Evolutionary conservation across 1,139 yeast genomes (phyloP).

Genomic region (Debaryomycetaceae sp.): DNA sequence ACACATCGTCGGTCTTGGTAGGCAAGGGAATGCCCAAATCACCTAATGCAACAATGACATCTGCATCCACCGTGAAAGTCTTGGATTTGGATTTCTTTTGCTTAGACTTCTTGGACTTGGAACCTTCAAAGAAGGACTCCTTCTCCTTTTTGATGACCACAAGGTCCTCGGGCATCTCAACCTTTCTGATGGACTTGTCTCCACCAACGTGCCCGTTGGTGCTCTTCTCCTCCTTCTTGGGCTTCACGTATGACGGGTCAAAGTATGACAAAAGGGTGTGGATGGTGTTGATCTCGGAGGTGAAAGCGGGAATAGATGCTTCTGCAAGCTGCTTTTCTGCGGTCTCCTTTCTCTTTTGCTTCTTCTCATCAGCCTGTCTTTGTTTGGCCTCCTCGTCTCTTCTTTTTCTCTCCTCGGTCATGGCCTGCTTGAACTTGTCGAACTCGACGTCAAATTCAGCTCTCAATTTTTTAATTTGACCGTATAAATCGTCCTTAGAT

Average conservation of each 20-base stretch:
- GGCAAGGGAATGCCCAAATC: slow-evolving; percentile 82
- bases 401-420: slow-evolving; percentile 67
- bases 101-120: slow-evolving; percentile 44
- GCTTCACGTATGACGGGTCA: slow-evolving; percentile 75
- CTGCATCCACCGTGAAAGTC: slow-evolving; percentile 72
- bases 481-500: slow-evolving; percentile 66
- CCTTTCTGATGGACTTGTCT: slow-evolving; percentile 39
- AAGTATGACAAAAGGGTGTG: slow-evolving; percentile 68
- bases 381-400: slow-evolving; percentile 66
- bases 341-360: slow-evolving; percentile 56
- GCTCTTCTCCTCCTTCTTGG: slow-evolving; percentile 27
- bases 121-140: slow-evolving; percentile 53
- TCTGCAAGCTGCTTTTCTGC: slow-evolving; percentile 64
- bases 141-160: slow-evolving; percentile 65
- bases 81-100: slow-evolving; percentile 43
- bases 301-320: slow-evolving; percentile 84
- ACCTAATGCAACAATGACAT: slow-evolving; percentile 72
- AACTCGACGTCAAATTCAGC: slow-evolving; percentile 67
- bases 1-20: slow-evolving; percentile 68
- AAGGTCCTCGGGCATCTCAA: slow-evolving; percentile 62
- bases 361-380: slow-evolving; percentile 54
- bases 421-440: slow-evolving; percentile 64
- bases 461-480: slow-evolving; percentile 61
- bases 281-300: slow-evolving; percentile 67
- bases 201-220: slow-evolving; percentile 21